Conservation (phyloP, 768 basidiomycete genomes). For the Cyclocybe cylindracea region DNA sequence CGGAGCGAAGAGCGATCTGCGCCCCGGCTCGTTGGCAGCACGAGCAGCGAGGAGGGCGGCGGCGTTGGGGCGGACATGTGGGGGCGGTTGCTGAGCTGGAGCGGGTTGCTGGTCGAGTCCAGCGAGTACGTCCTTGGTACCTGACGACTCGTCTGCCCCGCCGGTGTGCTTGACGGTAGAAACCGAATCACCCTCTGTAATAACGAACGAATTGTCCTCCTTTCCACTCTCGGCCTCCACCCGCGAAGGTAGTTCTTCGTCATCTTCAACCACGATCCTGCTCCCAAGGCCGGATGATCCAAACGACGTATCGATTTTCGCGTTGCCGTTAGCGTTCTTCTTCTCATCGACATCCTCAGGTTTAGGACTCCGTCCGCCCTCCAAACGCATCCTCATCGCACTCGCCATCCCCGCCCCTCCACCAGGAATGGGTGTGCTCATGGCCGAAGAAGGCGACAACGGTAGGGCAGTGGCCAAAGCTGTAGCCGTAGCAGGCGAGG, state of each 20-base stretch:
- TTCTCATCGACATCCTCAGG: not conserved
- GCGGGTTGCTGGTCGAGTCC: no score
- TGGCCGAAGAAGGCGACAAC: conserved; percentile 15
- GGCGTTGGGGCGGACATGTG: no score
- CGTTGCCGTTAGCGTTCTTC: conserved; percentile 3
- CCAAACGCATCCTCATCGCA: no score
- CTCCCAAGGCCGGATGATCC: conserved; percentile 22
- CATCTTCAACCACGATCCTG: conserved; percentile 47
- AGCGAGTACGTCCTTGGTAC: no score
- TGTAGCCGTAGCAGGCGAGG: conserved; percentile 31
- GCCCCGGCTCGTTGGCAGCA: conserved; percentile 29
- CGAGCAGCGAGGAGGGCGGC: conserved; percentile 1
- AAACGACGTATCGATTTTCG: conserved; percentile 1
- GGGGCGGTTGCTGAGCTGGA: no score
- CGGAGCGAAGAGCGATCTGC: conserved; percentile 43
- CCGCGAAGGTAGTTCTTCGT: conserved; percentile 37
- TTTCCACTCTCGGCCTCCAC: conserved; percentile 3
- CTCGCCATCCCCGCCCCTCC: conserved; percentile 15
- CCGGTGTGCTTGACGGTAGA: no score
- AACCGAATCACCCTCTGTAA: not conserved
- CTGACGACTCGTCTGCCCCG: no score
- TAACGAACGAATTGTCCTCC: conserved; percentile 7
- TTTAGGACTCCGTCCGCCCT: not conserved
- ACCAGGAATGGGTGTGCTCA: conserved; percentile 28
- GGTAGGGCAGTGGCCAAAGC: conserved; percentile 8